Conservation (phyloP, 2,329 filamentous ascomycete genomes). For the Trichoderma guizhouense region DNA sequence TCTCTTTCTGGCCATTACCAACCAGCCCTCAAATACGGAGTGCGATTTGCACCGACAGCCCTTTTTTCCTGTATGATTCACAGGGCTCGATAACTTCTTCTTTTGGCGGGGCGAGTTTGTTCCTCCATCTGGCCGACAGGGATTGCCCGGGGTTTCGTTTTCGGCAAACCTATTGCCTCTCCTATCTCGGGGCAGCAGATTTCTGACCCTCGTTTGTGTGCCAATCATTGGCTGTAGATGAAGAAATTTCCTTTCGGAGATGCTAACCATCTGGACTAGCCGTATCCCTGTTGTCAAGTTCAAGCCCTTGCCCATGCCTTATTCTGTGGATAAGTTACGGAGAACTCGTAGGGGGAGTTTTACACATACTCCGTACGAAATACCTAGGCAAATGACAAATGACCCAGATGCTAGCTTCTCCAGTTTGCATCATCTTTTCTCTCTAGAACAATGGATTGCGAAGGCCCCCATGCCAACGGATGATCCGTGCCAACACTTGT, state of each 20-base stretch:
- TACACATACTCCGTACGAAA: neutral
- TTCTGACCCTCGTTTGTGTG: neutral
- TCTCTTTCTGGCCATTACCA: neutral
- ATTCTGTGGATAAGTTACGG: neutral
- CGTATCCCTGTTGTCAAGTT: neutral
- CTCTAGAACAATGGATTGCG: neutral
- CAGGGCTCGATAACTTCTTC: neutral
- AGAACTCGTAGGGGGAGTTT: neutral
- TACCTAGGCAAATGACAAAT: neutral
- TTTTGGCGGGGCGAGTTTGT: neutral
- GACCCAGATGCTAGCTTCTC: neutral
- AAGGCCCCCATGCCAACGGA: neutral
- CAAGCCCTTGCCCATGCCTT: neutral
- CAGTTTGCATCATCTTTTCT: conserved; percentile 3
- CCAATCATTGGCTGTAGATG: neutral
- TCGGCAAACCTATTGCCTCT: neutral
- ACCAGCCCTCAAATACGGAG: neutral
- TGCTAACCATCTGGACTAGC: neutral
- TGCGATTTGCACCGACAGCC: neutral
- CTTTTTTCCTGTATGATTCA: neutral
- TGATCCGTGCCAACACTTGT: conserved; percentile 4
- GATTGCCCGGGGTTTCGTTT: neutral
- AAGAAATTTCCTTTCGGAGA: conserved; percentile 1
- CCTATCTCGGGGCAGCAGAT: neutral
- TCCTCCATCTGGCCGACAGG: neutral